Conservation (phyloP, 208 protist species). For the Balamuthia mandrillaris region DNA sequence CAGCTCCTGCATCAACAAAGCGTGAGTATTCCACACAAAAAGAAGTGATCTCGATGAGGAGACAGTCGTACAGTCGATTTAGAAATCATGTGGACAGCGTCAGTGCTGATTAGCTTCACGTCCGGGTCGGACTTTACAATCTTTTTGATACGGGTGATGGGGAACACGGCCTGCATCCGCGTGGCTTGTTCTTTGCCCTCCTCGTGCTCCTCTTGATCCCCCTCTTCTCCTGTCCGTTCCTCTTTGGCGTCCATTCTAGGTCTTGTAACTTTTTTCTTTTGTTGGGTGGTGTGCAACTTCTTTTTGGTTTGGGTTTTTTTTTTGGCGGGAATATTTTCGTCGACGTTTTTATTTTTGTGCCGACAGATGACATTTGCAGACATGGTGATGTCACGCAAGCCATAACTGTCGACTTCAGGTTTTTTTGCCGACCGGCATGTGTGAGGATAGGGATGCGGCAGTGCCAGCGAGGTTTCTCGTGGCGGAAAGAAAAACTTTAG, state of each 20-base stretch:
- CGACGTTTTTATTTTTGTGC: neutral
- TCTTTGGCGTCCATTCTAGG: neutral
- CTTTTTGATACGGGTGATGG: neutral
- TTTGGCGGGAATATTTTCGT: neutral
- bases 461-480: neutral
- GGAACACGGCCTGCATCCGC: neutral
- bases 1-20: neutral
- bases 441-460: neutral
- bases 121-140: conserved; percentile 7
- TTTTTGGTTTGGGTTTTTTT: neutral
- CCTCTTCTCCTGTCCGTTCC: neutral
- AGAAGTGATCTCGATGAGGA: neutral
- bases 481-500: no score
- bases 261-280: neutral
- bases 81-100: neutral
- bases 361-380: neutral
- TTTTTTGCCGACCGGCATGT: neutral
- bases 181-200: neutral
- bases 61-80: neutral
- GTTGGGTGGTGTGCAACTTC: neutral
- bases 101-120: conserved; percentile 26
- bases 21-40: neutral
- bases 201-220: neutral
- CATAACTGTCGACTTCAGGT: neutral
- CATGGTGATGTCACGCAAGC: neutral